Evolutionary conservation across 805 yeast species (phyloP), one percentile per base, ranked within the genome.

Genomic region (Ogataea allantospora): DNA sequence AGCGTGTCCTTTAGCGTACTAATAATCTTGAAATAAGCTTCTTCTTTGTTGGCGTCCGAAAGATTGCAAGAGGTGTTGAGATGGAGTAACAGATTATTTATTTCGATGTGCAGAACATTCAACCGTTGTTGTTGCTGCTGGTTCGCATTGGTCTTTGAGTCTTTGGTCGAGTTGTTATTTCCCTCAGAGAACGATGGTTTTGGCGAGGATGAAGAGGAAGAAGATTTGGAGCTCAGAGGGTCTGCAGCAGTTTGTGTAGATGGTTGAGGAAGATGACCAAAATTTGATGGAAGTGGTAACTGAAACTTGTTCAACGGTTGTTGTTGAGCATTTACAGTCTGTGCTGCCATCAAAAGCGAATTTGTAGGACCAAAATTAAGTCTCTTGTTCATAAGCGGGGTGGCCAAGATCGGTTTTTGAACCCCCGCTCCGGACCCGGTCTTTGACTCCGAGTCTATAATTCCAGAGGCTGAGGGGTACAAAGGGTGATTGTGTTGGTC

Each of bases 401-500:
- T 27, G 18, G 43, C 28, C 2, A 43, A 40, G 6, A 27, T 21
- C 15, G 43, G 41, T 19, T 29, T 42, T 30, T 26, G 38, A 7
- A 37, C 22, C 30, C 35, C 19, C 23, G 39, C 14, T 29, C 35
- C 18, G 35, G 38, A 5, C 15, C 34, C 27, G 40, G 41, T 7
- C 38, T 37, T 27, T 40, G 39, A 12, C 30, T 30, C 16, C 37
- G 43, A 17, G 30, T 44, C 21, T 29, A 47, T 12, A 21, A 27
- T 25, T 22, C 30, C 20, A 30, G 10, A 5, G 23, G 32, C 33
- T n/a, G 33, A 15, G 1, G 62, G 58, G 40, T 38, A 51, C 19
- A 73, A 40, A 2, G 67, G 65, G 53, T 80, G 88, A 45, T 81
- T 73, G 57, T 80, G 88, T 5, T 57, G 55, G 46, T 77, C 80